Conservation (phyloP, 495 filamentous ascomycete genomes). For the Filosporella fistucella region DNA sequence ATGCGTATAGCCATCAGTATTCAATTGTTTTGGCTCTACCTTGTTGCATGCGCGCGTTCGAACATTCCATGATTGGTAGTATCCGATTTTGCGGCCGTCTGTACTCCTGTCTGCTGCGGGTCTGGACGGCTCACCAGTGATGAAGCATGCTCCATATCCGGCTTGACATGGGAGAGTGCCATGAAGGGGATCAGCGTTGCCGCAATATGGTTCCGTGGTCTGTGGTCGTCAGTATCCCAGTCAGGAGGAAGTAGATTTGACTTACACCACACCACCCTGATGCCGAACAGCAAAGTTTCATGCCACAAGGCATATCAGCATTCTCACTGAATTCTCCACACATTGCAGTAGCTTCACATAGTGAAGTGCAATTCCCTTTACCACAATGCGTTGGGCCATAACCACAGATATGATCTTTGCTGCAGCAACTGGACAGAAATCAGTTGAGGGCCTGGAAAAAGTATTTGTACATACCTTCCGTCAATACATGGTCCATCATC, state of each 20-base stretch:
- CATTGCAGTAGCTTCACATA: constrained; percentile 12
- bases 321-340: constrained; percentile 9
- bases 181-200: no score
- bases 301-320: constrained; percentile 12
- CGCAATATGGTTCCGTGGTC: neutral
- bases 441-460: no score
- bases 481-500: no score
- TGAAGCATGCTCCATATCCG: constrained; percentile 9
- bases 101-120: constrained; percentile 1
- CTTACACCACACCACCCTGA: constrained; percentile 19
- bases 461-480: no score
- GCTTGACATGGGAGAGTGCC: constrained; percentile 7
- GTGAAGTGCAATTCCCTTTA: constrained; percentile 12
- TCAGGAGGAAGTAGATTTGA: neutral
- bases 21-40: constrained; percentile 24
- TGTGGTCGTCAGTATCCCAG: neutral
- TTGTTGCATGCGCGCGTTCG: constrained; percentile 24
- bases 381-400: no score
- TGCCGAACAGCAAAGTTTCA: constrained; percentile 18
- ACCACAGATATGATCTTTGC: no score
- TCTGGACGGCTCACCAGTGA: neutral
- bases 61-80: constrained; percentile 25
- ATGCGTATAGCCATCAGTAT: constrained; percentile 33
- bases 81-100: constrained; percentile 15
- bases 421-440: no score